A percentile compares a stretch with the other conserved stretches of the same genome.
These are phyloP conservation scores for Elaeis oleifera DNA, from an alignment of 202 grass and related monocot genomes.

Conservation along the genomic window DNA sequence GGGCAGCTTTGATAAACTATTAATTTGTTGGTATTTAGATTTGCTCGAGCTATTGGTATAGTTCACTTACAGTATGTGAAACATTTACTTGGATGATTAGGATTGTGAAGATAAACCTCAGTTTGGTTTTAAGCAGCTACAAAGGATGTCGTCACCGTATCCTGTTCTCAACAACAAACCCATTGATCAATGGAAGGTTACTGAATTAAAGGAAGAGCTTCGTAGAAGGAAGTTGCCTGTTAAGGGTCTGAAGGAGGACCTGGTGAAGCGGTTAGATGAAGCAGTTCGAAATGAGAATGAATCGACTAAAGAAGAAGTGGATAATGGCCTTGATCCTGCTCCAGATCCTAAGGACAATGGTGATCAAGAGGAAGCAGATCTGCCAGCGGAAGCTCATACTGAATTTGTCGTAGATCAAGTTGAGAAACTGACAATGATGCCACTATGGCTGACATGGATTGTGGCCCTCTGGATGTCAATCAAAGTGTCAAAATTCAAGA, in stretches of 20 bases:
- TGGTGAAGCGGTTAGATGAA: conserved; percentile 61
- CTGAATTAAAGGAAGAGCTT: conserved; percentile 76
- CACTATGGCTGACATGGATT: conserved; percentile 1
- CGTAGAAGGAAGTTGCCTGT: conserved; percentile 50
- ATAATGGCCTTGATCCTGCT: conserved; percentile 15
- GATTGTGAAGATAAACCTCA: background rate
- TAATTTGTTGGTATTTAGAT: too few relatives aligned
- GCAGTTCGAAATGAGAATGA: conserved; percentile 34
- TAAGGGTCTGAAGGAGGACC: conserved; percentile 66
- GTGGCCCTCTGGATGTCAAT: background rate
- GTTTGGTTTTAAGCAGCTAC: background rate
- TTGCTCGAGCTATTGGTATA: too few relatives aligned
- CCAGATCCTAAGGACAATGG: conserved; percentile 17
- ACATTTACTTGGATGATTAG: background rate
- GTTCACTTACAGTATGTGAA: too few relatives aligned
- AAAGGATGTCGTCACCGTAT: conserved; percentile 33
- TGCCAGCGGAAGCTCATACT: conserved; percentile 10
- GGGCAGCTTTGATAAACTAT: too few relatives aligned
- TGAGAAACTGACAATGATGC: conserved; percentile 14
- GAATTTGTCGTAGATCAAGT: conserved; percentile 9
- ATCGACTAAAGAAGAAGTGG: conserved; percentile 11
- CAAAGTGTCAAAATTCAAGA: conserved; percentile 7
- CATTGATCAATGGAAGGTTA: conserved; percentile 79
- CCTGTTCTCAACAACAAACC: conserved; percentile 46
- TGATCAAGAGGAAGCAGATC: conserved; percentile 9